Evolutionary conservation across 2,329 filamentous ascomycete species (phyloP).

Genomic region (Calonectria honghensis): DNA sequence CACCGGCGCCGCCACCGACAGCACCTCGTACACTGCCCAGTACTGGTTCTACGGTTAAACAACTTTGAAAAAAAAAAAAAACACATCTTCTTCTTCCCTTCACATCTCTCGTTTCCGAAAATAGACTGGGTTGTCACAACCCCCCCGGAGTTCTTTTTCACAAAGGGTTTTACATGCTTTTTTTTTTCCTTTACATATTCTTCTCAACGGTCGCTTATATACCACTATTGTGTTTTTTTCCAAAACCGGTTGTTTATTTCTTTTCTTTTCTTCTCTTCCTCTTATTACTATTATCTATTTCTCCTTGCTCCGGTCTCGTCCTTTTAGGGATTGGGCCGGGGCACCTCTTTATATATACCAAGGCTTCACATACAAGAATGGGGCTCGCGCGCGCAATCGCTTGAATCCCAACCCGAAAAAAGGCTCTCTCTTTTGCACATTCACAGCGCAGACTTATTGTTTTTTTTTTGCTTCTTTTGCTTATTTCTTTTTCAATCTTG

Average conservation of each 20-base stretch:
- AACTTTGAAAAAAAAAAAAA: background rate
- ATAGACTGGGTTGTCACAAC: conserved; percentile 42
- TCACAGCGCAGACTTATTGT: conserved; percentile 35
- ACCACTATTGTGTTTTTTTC: conserved; percentile 29
- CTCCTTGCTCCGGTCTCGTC: background rate
- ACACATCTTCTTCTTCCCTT: background rate
- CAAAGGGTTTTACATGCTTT: too few relatives aligned
- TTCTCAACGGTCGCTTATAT: conserved; percentile 47
- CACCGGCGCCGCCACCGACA: conserved; percentile 64
- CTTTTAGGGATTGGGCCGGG: conserved; percentile 40
- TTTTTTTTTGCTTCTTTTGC: conserved; percentile 1
- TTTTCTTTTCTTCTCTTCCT: conserved; percentile 7
- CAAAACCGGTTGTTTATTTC: background rate
- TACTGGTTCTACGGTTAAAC: conserved; percentile 74
- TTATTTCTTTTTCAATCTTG: background rate
- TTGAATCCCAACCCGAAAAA: conserved; percentile 34
- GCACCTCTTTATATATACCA: conserved; percentile 48
- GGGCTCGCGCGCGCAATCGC: conserved; percentile 28
- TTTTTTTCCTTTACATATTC: conserved; percentile 40
- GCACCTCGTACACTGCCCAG: conserved; percentile 73
- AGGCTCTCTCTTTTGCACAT: conserved; percentile 40
- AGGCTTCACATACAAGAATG: conserved; percentile 29
- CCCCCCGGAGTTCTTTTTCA: conserved; percentile 43
- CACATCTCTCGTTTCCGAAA: conserved; percentile 44
- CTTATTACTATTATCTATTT: conserved; percentile 13